Evolutionary conservation across 2,329 filamentous ascomycete species (phyloP), one percentile per base, ranked within the genome.

Genomic region (Thelonectria discophora): DNA sequence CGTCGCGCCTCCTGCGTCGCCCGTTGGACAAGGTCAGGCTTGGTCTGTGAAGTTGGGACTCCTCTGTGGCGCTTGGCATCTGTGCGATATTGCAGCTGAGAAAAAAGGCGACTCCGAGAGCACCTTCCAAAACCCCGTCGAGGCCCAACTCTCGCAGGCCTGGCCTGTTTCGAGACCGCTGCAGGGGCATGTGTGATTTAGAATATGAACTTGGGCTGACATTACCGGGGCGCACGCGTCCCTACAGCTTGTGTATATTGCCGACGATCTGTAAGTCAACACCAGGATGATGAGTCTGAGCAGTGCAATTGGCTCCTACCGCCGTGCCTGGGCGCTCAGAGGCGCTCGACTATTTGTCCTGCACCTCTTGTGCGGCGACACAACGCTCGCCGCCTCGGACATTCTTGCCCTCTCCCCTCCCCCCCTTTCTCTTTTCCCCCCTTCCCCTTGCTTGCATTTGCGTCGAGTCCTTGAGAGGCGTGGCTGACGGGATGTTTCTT

Each of bases 221-320:
- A 76, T 82, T 65, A 62, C 60, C 62, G 63, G 50, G 52, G 63
- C 60, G 62, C 55, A 40, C 65, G 62, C 66, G 65, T 64, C 64
- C 60, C 63, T 65, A 65, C 54, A 94, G 91, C 91, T 76, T 94
- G 91, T 81, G 90, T 94, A 75, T 94, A 94, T 81, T 94, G 91
- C 81, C 90, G 91, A 79, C 88, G 91, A 87, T 94, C 92, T 86
- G 91, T 93, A 88, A 92, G 90, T 89, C 72, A 75, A 76, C 65
- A 63, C 64, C 68, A 48, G 63, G n/a, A n/a, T n/a, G 67, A 58
- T 65, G 65, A 69, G 66, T 52, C 74, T 74, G 57, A 62, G 63
- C 64, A 39, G 49, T 42, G 65, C 59, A 62, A 69, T 68, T 68
- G 66, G 69, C 55, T 63, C 49, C 46, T 18, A 57, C 57, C 58